A percentile compares a stretch with the other conserved stretches of the same genome.
Conservation (phyloP, 2,329 filamentous ascomycete species). For the Penicillium sp. region DNA sequence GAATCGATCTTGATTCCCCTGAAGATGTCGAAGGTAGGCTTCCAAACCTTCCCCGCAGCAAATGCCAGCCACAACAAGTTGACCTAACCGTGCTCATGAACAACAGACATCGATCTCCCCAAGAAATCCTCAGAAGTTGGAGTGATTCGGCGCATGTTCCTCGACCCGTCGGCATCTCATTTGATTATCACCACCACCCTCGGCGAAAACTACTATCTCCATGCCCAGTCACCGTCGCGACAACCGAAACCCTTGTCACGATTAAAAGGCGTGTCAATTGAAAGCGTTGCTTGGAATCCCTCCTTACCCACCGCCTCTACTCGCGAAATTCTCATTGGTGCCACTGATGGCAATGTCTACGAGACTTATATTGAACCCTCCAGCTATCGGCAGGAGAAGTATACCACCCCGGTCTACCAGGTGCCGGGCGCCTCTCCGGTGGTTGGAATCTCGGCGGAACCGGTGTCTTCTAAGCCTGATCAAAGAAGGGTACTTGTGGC, state of each 20-base stretch:
- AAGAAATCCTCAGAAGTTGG: slow-evolving; percentile 89
- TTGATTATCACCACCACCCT: slow-evolving; percentile 85
- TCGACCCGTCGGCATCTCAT: slow-evolving; percentile 94
- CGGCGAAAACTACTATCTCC: slow-evolving; percentile 96
- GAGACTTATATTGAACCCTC: slow-evolving; percentile 93
- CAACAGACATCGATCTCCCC: slow-evolving; percentile 89
- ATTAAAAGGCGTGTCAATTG: slow-evolving; percentile 81
- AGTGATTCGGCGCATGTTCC: slow-evolving; percentile 91
- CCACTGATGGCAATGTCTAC: slow-evolving; percentile 91
- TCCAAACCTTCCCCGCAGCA: slow-evolving; percentile 12
- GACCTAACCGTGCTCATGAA: slow-evolving; percentile 20
- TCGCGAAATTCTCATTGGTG: slow-evolving; percentile 86
- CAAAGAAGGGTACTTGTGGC: slow-evolving; percentile 74
- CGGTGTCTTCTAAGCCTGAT: slow-evolving; percentile 66
- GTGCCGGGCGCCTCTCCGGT: slow-evolving; percentile 73
- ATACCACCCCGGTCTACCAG: slow-evolving; percentile 79
- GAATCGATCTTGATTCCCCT: slow-evolving; percentile 89
- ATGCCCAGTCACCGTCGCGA: slow-evolving; percentile 73
- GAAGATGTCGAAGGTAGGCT: slow-evolving; percentile 84
- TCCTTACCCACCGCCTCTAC: slow-evolving; percentile 90
- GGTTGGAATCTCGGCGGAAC: slow-evolving; percentile 81
- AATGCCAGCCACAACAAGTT: slow-evolving; percentile 3
- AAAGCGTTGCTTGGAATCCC: slow-evolving; percentile 92
- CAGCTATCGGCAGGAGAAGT: slow-evolving; percentile 90
- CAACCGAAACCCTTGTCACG: slow-evolving; percentile 78